Evolutionary conservation across 768 basidiomycete species (phyloP), one percentile per base, ranked within the genome.

Genomic region (Calvatia gigantea): DNA sequence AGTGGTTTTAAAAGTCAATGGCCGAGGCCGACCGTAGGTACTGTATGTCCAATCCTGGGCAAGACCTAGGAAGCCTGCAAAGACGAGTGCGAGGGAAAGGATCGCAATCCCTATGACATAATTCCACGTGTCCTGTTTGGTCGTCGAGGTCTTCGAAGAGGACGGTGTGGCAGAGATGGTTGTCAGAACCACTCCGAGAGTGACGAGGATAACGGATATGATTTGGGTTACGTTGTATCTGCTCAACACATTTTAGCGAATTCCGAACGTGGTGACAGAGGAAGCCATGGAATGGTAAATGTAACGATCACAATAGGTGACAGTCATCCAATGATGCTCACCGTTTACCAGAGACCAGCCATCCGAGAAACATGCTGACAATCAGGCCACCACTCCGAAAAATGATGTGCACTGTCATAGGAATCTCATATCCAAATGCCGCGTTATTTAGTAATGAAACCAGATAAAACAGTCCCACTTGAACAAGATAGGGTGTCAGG

Each of bases 391-490:
- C 94, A 61, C 90, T 92, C 38, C 94, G 80, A 65, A 96, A 96
- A 58, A 98, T 89, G 67, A 98, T 96, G 70, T 98, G 94, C 1
- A 98, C 87, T 0, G 90, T 73, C 84, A 97, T 93, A 19, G 95
- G 94, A 57, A 97, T 87, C 37, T 79, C 70, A 66, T 87, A 94
- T 5, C 80, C 88, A 65, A 98, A 96, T 0, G 92, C 94, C n/a
- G 81, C 83, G 72, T 95, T 97, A 69, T 97, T 98, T 61, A 98
- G 74, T 58, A 89, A 66, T 5, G 91, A 94, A 49, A 93, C 77
- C 3, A 78, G 68, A 57, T 89, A 87, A 71, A 95, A 95, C 32
- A 98, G 75, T 1, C 77, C 76, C 44, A 95, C 94, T 70, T 97
- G 94, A 1, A 85, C 70, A 25, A 89, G 63, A 74, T 95, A 95